Conservation (phyloP, 1,139 yeast species). For the Ogataea hybrid region DNA sequence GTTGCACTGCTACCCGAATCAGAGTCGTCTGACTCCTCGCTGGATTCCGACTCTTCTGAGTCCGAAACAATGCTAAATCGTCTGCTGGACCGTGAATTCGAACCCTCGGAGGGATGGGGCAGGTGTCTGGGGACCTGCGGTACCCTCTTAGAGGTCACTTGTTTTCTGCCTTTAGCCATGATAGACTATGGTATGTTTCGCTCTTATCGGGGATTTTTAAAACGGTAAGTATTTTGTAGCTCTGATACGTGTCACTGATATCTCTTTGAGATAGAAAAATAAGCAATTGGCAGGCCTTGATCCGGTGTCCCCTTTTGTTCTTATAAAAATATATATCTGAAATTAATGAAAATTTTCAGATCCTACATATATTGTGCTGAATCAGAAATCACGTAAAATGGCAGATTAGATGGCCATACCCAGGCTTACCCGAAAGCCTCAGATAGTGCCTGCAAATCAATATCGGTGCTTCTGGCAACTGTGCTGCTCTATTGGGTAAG, state of each 20-base stretch:
- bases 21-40: conserved; percentile 34
- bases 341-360: conserved; percentile 19
- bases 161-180: conserved; percentile 23
- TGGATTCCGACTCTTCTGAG: conserved; percentile 15
- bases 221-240: neutral
- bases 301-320: conserved; percentile 6
- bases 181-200: neutral
- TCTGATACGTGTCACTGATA: neutral
- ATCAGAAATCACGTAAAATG: neutral
- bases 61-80: conserved; percentile 45
- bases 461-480: neutral
- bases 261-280: neutral
- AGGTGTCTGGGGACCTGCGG: conserved; percentile 10
- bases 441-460: too few relatives aligned
- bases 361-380: conserved; percentile 3
- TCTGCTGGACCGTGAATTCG: conserved; percentile 1
- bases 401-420: neutral
- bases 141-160: conserved; percentile 14
- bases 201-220: neutral
- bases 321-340: conserved; percentile 7
- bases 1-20: conserved; percentile 24
- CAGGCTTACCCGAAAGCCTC: neutral
- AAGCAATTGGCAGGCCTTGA: conserved; percentile 3
- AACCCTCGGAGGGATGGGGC: conserved; percentile 7
- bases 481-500: too few relatives aligned